Base-by-base conservation (phyloP, 257 asterid species). In the Nicotiana benthamiana region DNA sequence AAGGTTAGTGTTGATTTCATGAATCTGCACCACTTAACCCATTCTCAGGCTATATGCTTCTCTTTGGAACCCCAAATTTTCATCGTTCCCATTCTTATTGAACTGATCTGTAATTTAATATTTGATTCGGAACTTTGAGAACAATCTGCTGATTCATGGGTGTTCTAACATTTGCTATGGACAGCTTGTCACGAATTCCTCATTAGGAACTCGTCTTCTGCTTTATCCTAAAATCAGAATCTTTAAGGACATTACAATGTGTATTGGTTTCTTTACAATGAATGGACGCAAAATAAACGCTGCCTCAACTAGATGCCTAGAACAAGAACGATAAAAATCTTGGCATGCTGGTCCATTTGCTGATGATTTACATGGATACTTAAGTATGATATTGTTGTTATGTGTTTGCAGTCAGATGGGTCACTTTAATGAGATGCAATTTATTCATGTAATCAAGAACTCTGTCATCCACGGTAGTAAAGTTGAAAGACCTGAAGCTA, bases 401-500 rank as follows among this genome's bases (percentile, higher is more conserved):
- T 78, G 18, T 43, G n/a, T 86, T 87, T 92, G 83, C 99, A 93
- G 98, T 83, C 83, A 82, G 81, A 89, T 86, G 64, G 95, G 93
- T 15, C 91, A 85, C 81, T 91, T 95, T 84, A 89, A 88, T 64
- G 99, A 97, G 81, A 91, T 93, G 98, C 91, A 83, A 75, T 93
- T 95, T 84, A 90, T 83, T 85, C 97, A 90, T 79, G 97, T 95
- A 36, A 88, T 95, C 79, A 95, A 95, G 91, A 88, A 95, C 88
- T 93, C 92, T 77, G 90, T 95, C 67, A 87, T 95, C 79, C 99
- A 95, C 82, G 99, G 97, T 80, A 93, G 99, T 74, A 90, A 89
- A 82, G 87, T 86, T 75, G 92, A 89, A 75, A 88, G 86, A 80
- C 89, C 90, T 48, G 98, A 88, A 81, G 85, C 87, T 36, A 86